Conservation (phyloP, 164 flowering plant species). For the Macadamia integrifolia region DNA sequence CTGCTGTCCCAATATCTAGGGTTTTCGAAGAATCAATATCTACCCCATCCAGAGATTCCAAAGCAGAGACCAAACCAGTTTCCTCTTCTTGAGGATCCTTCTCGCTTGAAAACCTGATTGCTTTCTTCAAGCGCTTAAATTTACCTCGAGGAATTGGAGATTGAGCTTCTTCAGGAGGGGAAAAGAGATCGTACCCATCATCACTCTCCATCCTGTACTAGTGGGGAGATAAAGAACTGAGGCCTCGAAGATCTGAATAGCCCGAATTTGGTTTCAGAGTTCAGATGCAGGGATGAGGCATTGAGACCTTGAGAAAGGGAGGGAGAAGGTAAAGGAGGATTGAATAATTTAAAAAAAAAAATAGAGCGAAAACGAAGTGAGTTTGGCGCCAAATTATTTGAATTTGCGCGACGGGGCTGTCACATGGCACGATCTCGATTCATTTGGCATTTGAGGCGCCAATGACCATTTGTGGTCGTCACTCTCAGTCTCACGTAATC, state of each 20-base stretch:
- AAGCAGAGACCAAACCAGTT: neutral
- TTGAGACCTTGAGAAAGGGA: neutral
- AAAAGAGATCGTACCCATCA: conserved; percentile 38
- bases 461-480: too few relatives aligned
- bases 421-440: too few relatives aligned
- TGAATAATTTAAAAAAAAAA: too few relatives aligned
- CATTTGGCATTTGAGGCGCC: too few relatives aligned
- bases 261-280: neutral
- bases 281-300: too few relatives aligned
- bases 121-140: conserved; percentile 61
- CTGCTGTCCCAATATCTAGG: conserved; percentile 1
- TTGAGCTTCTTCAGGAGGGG: conserved; percentile 28
- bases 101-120: conserved; percentile 14
- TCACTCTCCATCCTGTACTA: conserved; percentile 50
- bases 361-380: neutral
- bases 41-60: neutral
- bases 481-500: too few relatives aligned
- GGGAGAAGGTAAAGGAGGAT: neutral
- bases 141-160: conserved; percentile 31
- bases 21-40: neutral
- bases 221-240: conserved; percentile 3
- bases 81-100: conserved; percentile 3
- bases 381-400: conserved; percentile 18
- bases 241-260: conserved; percentile 11
- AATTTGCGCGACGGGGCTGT: neutral